Percentiles rank a stretch among this genome's conserved stretches.
Evolutionary conservation across 1,284 basidiomycete species (phyloP).

Genomic region (Trametes pubescens): DNA sequence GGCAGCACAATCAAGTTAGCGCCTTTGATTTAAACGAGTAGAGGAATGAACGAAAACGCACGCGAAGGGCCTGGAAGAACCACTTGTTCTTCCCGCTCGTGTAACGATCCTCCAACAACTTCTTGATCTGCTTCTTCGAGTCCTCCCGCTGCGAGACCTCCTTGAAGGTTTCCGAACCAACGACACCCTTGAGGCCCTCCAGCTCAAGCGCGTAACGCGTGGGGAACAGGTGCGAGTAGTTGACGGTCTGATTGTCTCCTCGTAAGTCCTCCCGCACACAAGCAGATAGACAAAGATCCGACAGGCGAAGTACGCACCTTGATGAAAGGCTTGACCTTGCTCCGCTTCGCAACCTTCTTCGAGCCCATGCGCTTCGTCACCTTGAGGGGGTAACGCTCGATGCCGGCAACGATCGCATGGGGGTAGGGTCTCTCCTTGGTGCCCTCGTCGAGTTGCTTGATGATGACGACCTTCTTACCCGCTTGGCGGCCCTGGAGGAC

Average conservation of each 20-base stretch:
- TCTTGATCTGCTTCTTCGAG: conserved; percentile 96
- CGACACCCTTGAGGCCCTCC: conserved; percentile 89
- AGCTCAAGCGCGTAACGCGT: conserved; percentile 97
- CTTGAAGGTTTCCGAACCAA: conserved; percentile 91
- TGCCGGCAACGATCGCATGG: conserved; percentile 94
- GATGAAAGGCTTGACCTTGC: conserved; percentile 98
- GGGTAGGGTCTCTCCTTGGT: conserved; percentile 92
- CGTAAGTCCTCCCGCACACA: conserved; percentile 1
- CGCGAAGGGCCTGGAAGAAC: conserved; percentile 88
- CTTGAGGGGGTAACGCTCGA: conserved; percentile 96
- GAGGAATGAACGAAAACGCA: conserved; percentile 49
- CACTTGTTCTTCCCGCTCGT: conserved; percentile 92
- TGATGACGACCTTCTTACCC: conserved; percentile 91
- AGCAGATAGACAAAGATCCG: background rate
- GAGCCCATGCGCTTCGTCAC: conserved; percentile 96
- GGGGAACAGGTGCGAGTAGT: conserved; percentile 98
- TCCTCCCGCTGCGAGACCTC: conserved; percentile 93
- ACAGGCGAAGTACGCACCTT: conserved; percentile 83
- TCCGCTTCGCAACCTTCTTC: conserved; percentile 90
- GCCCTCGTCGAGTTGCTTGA: conserved; percentile 89
- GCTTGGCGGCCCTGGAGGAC: conserved; percentile 97
- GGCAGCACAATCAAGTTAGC: conserved; percentile 1
- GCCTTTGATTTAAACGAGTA: background rate
- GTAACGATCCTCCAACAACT: conserved; percentile 94
- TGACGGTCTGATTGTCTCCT: conserved; percentile 67